Evolutionary conservation across 2,329 filamentous ascomycete species (phyloP), one percentile per base, ranked within the genome.

Genomic region (Stagonosporopsis rhizophila): DNA sequence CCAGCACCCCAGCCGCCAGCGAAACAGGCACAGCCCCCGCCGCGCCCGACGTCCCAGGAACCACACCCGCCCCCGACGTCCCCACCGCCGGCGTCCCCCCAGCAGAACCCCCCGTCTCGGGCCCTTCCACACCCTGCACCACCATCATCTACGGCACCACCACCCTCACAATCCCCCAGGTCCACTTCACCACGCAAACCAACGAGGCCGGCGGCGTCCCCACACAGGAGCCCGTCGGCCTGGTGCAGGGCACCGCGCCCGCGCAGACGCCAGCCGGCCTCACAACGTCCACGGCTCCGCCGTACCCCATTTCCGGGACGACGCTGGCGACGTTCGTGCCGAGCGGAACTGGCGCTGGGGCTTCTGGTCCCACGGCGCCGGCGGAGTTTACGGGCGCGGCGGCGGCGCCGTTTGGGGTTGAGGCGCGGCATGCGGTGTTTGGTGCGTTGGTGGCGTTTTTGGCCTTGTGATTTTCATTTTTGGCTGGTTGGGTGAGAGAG

Each of bases 161-260:
- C 4, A 75, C 75, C 19, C 66, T 81, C 54, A 81, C 78, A 14
- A 79, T 82, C 22, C 80, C 80, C 0, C 76, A 78, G 59, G 77
- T 80, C 11, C 68, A 74, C 60, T 80, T 81, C 74, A 74, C 73
- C 27, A 80, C 78, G 30, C 57, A 69, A 25, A 71, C 73, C 19
- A 56, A 68, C 48, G 68, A 67, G 41, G 66, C 67, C 8, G 71
- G 70, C 15, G 52, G 63, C 15, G 66, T 59, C 15, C 67, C 67
- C 2, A 69, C 72, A n/a, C n/a, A n/a, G 20, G 70, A 68, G 47
- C 67, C 69, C 38, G 71, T 78, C 17, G 73, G 68, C 25, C 72
- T 79, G 19, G 69, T 72, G 5, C 71, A 72, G 20, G 75, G 71
- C 35, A 70, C 68, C 46, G 62, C 59, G 5, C 74, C 74, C 28